Evolutionary conservation across 192 early-diverging fungal species (phyloP), one percentile per base, ranked within the genome.

Genomic region (Dissophora ornata): DNA sequence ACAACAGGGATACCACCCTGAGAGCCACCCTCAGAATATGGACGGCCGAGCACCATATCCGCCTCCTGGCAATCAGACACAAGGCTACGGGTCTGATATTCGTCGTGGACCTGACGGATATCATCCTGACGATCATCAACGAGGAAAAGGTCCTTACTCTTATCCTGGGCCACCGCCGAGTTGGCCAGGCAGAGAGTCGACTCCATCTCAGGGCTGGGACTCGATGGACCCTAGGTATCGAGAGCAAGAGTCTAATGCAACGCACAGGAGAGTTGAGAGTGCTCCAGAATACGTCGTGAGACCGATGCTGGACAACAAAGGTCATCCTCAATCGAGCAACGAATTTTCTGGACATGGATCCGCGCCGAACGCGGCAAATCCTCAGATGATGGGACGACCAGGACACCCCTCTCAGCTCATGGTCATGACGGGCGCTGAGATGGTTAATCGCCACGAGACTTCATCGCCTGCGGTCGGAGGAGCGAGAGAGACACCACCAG

Each of bases 361-460:
- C 4, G 16, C 25, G 16, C 49, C 47, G 26, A 25, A 22, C 49
- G 48, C 48, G 36, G 48, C 34, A 38, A 38, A 38, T 38, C 7
- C 36, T 38, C 51, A 53, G 30, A 53, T 53, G 28, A 53, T 53
- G 51, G 51, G 51, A 21, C 22, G 47, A 22, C 21, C 47, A 24
- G 47, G 47, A 21, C 26, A 48, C 49, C 4, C 33, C 16, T 15
- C 36, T 38, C 51, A 53, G 30, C 25, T 53, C 4, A 53, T 53
- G 51, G 51, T 22, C 13, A 30, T 44, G 28, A 30, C 59, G 15
- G 46, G 22, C 21, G 12, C 16, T n/a, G 59, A 62, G 21, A 21
- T 33, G 11, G 12, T 34, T 12, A 25, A 16, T 28, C 49, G 38
- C 7, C 25, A 44, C 24, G 38, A 48, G 10, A 11, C 28, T 29